phyloP scores from a whole-genome alignment of 805 yeast genomes.

The Barnettozyma sp. region DNA sequence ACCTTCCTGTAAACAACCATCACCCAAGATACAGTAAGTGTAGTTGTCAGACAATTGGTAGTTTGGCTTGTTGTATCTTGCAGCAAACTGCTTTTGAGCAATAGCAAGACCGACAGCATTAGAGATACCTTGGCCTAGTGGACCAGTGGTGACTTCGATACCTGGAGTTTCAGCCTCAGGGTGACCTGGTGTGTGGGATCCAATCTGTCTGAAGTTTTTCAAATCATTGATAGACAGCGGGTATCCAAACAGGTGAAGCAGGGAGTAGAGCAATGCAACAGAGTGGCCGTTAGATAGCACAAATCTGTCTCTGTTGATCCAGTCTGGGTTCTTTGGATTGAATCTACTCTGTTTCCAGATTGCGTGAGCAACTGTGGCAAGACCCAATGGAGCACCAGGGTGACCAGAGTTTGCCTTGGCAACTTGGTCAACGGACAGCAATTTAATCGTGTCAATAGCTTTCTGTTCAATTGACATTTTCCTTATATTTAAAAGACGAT shows the following conservation, averaged over 20 bases:
- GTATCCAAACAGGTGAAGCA: slow-evolving; percentile 83
- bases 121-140: slow-evolving; percentile 95
- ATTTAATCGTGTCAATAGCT: slow-evolving; percentile 84
- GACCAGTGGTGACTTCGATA: slow-evolving; percentile 97
- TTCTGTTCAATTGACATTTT: slow-evolving; percentile 52
- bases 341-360: slow-evolving; percentile 73
- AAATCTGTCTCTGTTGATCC: slow-evolving; percentile 95
- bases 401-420: slow-evolving; percentile 91
- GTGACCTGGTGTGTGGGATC: slow-evolving; percentile 94
- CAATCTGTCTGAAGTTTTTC: slow-evolving; percentile 82
- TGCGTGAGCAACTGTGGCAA: slow-evolving; percentile 93
- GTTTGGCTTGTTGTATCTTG: slow-evolving; percentile 87
- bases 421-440: slow-evolving; percentile 82
- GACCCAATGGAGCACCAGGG: slow-evolving; percentile 99
- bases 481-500: too few relatives aligned
- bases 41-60: slow-evolving; percentile 63
- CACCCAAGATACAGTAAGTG: slow-evolving; percentile 84
- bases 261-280: slow-evolving; percentile 78
- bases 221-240: slow-evolving; percentile 76
- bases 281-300: slow-evolving; percentile 96
- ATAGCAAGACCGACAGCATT: slow-evolving; percentile 96
- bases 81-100: slow-evolving; percentile 88
- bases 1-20: slow-evolving; percentile 98
- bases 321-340: slow-evolving; percentile 86
- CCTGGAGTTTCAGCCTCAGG: slow-evolving; percentile 93